Evolutionary conservation across 768 basidiomycete species (phyloP).

Genomic region (Boletus subcaerulescens): DNA sequence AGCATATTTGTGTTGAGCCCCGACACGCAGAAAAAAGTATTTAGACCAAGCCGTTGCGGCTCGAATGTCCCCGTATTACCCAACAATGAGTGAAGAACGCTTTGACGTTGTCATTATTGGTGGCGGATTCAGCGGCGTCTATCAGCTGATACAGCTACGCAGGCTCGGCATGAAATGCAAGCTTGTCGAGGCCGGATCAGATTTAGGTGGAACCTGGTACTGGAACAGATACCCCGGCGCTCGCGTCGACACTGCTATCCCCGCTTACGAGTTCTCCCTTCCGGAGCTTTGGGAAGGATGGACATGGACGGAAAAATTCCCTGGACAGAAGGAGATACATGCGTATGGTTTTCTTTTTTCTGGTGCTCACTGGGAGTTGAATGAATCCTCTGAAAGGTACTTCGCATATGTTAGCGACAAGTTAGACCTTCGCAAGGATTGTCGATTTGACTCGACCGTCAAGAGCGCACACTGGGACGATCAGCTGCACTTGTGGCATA

Average conservation of each 20-base stretch:
- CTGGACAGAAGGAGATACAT: not conserved
- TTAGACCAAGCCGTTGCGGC: too few species aligned
- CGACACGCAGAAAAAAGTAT: too few species aligned
- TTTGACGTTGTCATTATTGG: not conserved
- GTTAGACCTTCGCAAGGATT: not conserved
- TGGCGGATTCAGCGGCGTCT: not conserved
- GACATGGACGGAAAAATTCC: not conserved
- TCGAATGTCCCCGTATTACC: too few species aligned
- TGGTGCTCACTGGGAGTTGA: not conserved
- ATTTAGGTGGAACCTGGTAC: not conserved
- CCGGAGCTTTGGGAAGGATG: not conserved
- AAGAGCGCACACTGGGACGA: not conserved
- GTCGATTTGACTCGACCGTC: not conserved
- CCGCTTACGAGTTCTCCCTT: not conserved
- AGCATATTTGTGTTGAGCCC: too few species aligned
- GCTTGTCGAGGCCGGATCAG: not conserved
- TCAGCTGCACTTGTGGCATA: not conserved
- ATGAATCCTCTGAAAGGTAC: not conserved
- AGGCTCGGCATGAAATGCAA: not conserved
- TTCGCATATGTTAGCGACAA: not conserved
- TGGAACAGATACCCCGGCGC: not conserved
- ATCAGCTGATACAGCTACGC: not conserved
- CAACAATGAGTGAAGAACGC: not conserved
- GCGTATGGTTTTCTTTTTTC: not conserved
- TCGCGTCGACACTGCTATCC: not conserved